Percentiles rank a stretch among this genome's conserved stretches.
These are phyloP conservation scores for Leccinum subrobustum DNA, from an alignment of 1,284 basidiomycete genomes.

Conservation along the genomic window DNA sequence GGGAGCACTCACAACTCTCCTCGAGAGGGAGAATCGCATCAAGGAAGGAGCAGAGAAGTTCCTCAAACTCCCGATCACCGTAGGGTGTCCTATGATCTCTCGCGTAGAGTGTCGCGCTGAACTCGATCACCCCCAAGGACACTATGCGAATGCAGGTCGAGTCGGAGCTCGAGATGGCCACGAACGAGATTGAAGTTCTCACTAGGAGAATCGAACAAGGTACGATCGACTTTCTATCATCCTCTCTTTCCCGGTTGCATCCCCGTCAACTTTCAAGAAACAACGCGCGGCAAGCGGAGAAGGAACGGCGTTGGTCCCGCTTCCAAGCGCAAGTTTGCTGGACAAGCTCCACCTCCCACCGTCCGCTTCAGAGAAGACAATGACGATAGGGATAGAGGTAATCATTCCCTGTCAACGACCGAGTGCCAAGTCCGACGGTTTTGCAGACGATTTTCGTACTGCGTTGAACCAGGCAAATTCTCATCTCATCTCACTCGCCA, in stretches of 20 bases:
- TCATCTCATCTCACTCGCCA: constrained; percentile 53
- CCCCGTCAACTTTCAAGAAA: constrained; percentile 30
- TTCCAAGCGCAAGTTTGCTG: constrained; percentile 41
- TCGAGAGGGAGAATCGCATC: constrained; percentile 73
- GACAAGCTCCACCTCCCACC: constrained; percentile 31
- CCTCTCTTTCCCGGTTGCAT: not conserved
- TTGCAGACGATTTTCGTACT: constrained; percentile 66
- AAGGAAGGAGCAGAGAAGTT: constrained; percentile 86
- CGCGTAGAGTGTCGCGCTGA: constrained; percentile 8
- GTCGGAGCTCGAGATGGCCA: constrained; percentile 73
- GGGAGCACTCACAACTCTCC: constrained; percentile 60
- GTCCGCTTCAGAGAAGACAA: constrained; percentile 34
- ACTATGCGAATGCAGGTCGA: constrained; percentile 70
- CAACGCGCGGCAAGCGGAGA: constrained; percentile 41
- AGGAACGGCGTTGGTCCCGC: constrained; percentile 31
- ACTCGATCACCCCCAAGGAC: constrained; percentile 42
- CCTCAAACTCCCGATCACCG: constrained; percentile 63
- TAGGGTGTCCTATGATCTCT: constrained; percentile 33
- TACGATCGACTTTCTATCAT: constrained; percentile 33
- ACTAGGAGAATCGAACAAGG: constrained; percentile 60
- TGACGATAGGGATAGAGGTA: constrained; percentile 39
- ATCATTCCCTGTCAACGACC: not conserved
- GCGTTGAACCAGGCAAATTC: constrained; percentile 60
- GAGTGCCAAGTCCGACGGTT: constrained; percentile 5
- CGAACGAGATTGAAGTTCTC: constrained; percentile 68